Evolutionary conservation across 129 eudicot species (phyloP).

Genomic region (Mikania micrantha): DNA sequence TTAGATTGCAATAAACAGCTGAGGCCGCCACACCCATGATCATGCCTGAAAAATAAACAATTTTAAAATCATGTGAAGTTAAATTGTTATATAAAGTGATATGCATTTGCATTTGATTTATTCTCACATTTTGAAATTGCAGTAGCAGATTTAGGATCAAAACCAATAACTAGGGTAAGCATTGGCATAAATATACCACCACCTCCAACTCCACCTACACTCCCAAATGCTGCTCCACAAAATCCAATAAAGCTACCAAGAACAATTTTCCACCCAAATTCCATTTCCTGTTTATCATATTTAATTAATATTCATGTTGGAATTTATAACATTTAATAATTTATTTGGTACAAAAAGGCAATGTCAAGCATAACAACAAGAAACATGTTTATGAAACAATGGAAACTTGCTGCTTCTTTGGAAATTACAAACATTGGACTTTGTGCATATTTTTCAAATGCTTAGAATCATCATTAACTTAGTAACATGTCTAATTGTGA

Average conservation of each 20-base stretch:
- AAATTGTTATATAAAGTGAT: background rate
- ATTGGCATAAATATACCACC: slow-evolving; percentile 93
- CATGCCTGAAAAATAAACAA: slow-evolving; percentile 51
- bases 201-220: slow-evolving; percentile 98
- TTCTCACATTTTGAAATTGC: slow-evolving; percentile 88
- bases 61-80: background rate
- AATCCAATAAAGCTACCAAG: slow-evolving; percentile 79
- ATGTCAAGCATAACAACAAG: slow-evolving; percentile 5
- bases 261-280: slow-evolving; percentile 68
- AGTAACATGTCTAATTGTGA: background rate
- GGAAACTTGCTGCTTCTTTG: background rate
- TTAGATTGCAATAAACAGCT: slow-evolving; percentile 75
- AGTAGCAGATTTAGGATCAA: slow-evolving; percentile 92
- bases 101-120: background rate
- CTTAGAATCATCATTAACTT: background rate
- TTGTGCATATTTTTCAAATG: background rate
- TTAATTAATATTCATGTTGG: background rate
- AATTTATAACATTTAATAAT: background rate
- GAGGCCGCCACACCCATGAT: slow-evolving; percentile 93
- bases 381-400: background rate
- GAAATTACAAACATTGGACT: slow-evolving; percentile 2
- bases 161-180: slow-evolving; percentile 81
- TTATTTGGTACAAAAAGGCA: background rate
- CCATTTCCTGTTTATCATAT: slow-evolving; percentile 55
- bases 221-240: slow-evolving; percentile 94